These are phyloP conservation scores for Cryptococcus wingfieldii DNA, from an alignment of 1,284 basidiomycete genomes.

Conservation along the genomic window DNA sequence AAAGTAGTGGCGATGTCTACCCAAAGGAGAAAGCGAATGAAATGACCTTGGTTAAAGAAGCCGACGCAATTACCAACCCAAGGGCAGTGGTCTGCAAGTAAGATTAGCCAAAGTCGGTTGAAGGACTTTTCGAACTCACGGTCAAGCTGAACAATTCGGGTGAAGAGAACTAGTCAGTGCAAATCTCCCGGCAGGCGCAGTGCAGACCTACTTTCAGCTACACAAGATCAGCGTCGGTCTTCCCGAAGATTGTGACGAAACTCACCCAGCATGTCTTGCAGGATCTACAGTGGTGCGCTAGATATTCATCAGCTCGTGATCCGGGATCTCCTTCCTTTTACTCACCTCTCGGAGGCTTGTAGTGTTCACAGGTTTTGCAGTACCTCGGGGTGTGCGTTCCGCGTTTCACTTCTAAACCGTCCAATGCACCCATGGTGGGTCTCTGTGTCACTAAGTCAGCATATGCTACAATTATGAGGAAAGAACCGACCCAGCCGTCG, in stretches of 20 bases:
- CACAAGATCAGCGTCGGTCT: not conserved
- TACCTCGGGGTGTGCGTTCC: constrained; percentile 71
- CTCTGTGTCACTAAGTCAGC: constrained; percentile 52
- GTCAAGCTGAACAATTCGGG: constrained; percentile 26
- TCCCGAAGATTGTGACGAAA: not conserved
- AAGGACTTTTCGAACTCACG: constrained; percentile 11
- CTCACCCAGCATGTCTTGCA: constrained; percentile 63
- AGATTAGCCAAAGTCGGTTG: not conserved
- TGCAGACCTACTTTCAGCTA: constrained; percentile 49
- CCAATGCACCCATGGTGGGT: constrained; percentile 63
- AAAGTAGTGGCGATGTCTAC: constrained; percentile 73
- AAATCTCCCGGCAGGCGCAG: not conserved
- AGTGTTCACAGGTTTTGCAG: constrained; percentile 65
- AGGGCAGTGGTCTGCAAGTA: constrained; percentile 72
- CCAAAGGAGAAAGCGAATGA: constrained; percentile 85
- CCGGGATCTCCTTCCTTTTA: constrained; percentile 49
- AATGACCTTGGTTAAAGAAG: constrained; percentile 82
- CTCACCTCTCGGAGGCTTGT: constrained; percentile 51
- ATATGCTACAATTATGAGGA: not conserved
- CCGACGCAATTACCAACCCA: constrained; percentile 59
- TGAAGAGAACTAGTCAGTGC: not conserved
- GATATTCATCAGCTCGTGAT: constrained; percentile 4
- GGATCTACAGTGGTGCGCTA: constrained; percentile 79
- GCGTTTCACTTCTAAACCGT: constrained; percentile 82
- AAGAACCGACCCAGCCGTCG: constrained; percentile 64